Evolutionary conservation across 352 stramenopile genomes (phyloP), one percentile per base, ranked within the genome.

Genomic region (Globisporangium canariense): DNA sequence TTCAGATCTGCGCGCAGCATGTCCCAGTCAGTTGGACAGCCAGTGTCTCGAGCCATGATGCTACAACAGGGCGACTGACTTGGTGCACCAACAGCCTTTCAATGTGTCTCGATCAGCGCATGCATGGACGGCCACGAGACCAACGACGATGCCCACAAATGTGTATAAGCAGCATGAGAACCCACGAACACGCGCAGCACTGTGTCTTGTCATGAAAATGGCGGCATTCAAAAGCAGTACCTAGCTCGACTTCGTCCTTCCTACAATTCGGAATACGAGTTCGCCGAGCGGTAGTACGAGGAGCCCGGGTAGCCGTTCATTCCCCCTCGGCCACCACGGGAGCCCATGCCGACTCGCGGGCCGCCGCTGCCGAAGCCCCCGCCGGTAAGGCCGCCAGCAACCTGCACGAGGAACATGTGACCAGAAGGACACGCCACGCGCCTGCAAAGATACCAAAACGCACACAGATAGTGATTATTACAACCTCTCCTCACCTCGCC

Each of bases 391-490:
- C 81, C 76, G 13, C 73, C 69, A 36, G 85, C 83, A 32, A 93
- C 83, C 56, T 94, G 86, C 54, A 94, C 86, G 58, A 93, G 73
- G 70, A 94, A 94, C 82, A 94, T 92, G 73, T 94, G 86, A 9
- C 86, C 86, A 16, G 83, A 86, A 14, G 83, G 86, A 75, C 86
- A 94, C 58, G 86, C 86, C 25, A 94, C 86, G 16, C 86, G 78
- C 83, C 84, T 91, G 46, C 11, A 65, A 14, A 49, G 7, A 41
- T 41, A 41, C 36, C 36, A 34, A 60, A 4, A 40, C 18, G 56
- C 16, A 59, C 13, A 68, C 58, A 28, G 20, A 69, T 58, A 16
- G 16, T 22, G 71, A 47, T 43, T 45, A 38, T 16, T 49, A 9
- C 45, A 34, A 46, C 1, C 50, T 36, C 50, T 36, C 10, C 50